Evolutionary conservation across 306 rosid species (phyloP).

Genomic region (Nissolia schottii): DNA sequence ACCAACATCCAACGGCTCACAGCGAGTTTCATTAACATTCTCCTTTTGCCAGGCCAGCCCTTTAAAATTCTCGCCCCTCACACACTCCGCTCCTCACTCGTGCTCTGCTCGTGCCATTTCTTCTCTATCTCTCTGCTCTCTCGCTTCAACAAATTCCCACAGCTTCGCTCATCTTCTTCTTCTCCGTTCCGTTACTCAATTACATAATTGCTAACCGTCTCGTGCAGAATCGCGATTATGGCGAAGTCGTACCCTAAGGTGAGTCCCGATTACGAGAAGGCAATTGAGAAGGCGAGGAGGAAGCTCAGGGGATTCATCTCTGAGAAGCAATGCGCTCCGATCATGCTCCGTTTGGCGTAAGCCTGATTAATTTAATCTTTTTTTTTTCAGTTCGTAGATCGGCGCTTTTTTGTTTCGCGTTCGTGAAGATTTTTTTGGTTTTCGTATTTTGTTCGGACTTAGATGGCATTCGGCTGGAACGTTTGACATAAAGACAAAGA

Average conservation of each 20-base stretch:
- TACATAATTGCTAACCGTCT: neutral
- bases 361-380: too few relatives aligned
- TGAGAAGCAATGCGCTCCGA: constrained; percentile 71
- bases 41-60: neutral
- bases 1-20: neutral
- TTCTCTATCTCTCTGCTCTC: too few relatives aligned
- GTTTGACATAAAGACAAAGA: constrained; percentile 47
- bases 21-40: neutral
- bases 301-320: constrained; percentile 72
- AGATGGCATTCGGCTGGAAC: constrained; percentile 92
- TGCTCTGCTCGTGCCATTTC: too few relatives aligned
- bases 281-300: constrained; percentile 66
- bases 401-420: too few relatives aligned
- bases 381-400: too few relatives aligned
- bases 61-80: neutral
- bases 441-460: neutral
- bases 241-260: constrained; percentile 60
- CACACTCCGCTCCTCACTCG: too few relatives aligned
- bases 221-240: constrained; percentile 34
- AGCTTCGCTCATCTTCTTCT: neutral
- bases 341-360: constrained; percentile 72
- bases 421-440: too few relatives aligned
- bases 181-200: too few relatives aligned
- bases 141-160: too few relatives aligned
- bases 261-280: constrained; percentile 56